These are phyloP conservation scores for Chytridium lagenaria DNA, from an alignment of 371 early-diverging fungal species.

Conservation along the genomic window DNA sequence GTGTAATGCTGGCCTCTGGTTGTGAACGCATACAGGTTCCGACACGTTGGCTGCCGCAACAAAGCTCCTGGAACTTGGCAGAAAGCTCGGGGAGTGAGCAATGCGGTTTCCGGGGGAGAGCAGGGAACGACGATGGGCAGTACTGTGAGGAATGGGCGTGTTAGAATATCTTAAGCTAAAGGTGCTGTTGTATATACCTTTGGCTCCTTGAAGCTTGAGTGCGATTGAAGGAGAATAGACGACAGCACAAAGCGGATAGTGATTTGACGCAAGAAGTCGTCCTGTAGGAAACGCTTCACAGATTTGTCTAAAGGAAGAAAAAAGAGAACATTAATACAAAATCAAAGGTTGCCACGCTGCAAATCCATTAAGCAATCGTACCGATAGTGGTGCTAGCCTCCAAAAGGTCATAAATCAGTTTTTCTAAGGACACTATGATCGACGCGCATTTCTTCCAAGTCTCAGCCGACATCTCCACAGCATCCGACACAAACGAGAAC, in stretches of 20 bases:
- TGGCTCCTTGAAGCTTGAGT: slow-evolving; percentile 59
- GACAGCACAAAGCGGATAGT: slow-evolving; percentile 84
- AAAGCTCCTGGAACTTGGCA: slow-evolving; percentile 48
- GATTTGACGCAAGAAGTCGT: slow-evolving; percentile 88
- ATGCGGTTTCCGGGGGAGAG: slow-evolving; percentile 42
- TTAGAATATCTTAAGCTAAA: background rate
- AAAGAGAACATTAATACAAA: background rate
- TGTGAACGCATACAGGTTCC: too few species aligned
- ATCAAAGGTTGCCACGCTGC: background rate
- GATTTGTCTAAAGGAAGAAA: slow-evolving; percentile 52
- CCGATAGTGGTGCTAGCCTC: slow-evolving; percentile 26
- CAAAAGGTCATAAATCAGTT: slow-evolving; percentile 44
- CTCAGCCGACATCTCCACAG: slow-evolving; percentile 41
- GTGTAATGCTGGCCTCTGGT: too few species aligned
- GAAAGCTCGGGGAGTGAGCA: slow-evolving; percentile 48
- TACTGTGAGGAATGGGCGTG: slow-evolving; percentile 35
- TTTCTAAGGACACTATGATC: slow-evolving; percentile 43
- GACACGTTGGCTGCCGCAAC: slow-evolving; percentile 34
- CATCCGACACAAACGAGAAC: slow-evolving; percentile 55
- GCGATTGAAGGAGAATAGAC: slow-evolving; percentile 65
- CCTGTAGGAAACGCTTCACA: slow-evolving; percentile 78
- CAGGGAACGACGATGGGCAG: slow-evolving; percentile 52
- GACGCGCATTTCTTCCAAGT: slow-evolving; percentile 49
- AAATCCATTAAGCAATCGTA: background rate
- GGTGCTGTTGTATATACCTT: slow-evolving; percentile 45